These are phyloP conservation scores for Porpolomopsis calyptriformis DNA, from an alignment of 768 basidiomycete species.

Conservation along the genomic window DNA sequence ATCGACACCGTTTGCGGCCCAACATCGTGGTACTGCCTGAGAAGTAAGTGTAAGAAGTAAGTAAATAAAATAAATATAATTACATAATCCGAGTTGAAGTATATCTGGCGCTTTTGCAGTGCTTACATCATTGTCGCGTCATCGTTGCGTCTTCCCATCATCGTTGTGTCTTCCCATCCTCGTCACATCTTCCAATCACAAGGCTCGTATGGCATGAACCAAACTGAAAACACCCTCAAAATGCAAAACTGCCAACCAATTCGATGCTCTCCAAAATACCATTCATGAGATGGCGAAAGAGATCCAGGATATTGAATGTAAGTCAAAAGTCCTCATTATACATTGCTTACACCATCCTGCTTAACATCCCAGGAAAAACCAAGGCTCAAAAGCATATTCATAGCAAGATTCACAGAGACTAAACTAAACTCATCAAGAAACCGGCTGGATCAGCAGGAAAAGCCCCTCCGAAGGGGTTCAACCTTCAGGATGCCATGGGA, in stretches of 20 bases:
- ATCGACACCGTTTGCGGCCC: background rate
- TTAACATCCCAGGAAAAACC: background rate
- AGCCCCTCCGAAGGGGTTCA: conserved; percentile 1
- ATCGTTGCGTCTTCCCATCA: too few species aligned
- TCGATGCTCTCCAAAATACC: too few species aligned
- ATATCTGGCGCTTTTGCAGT: too few species aligned
- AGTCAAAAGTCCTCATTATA: background rate
- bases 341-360: background rate
- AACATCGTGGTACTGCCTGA: background rate
- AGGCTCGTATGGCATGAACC: too few species aligned
- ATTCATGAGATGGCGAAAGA: background rate
- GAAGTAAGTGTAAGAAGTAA: background rate
- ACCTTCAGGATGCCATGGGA: conserved; percentile 2
- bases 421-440: background rate
- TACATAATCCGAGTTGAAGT: background rate
- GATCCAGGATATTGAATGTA: background rate
- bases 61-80: background rate
- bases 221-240: too few species aligned
- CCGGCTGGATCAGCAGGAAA: background rate
- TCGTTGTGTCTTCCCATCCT: too few species aligned
- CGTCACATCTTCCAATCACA: too few species aligned
- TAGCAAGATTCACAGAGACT: background rate
- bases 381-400: background rate
- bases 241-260: too few species aligned
- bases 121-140: too few species aligned